These are phyloP conservation scores for Solanum bulbocastanum DNA, from an alignment of 257 asterid species.

Conservation along the genomic window DNA sequence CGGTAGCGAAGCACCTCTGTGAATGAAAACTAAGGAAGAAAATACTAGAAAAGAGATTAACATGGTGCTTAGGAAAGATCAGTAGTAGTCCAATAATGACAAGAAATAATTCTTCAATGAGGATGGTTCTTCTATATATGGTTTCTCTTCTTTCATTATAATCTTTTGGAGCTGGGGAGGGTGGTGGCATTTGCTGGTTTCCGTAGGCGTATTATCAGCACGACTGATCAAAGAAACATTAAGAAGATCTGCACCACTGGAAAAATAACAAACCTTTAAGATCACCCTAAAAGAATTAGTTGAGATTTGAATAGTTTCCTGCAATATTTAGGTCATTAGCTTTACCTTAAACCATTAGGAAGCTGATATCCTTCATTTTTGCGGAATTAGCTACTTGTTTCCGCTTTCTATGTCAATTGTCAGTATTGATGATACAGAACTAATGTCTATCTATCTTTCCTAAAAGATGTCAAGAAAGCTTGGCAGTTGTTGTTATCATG, in stretches of 20 bases:
- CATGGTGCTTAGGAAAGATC: not conserved
- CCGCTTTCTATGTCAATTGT: not conserved
- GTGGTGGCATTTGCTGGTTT: not conserved
- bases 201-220: too few relatives aligned
- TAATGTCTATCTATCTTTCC: not conserved
- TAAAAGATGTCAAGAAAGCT: not conserved
- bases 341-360: not conserved
- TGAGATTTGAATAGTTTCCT: not conserved
- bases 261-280: not conserved
- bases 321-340: not conserved
- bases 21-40: not conserved
- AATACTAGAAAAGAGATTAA: not conserved
- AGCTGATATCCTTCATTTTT: not conserved
- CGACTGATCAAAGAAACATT: not conserved
- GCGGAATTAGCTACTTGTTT: not conserved
- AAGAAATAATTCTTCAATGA: not conserved
- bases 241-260: not conserved
- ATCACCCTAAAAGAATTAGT: not conserved
- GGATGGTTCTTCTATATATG: not conserved
- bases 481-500: not conserved
- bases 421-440: not conserved
- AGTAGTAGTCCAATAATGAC: not conserved
- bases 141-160: not conserved
- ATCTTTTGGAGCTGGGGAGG: not conserved
- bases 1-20: not conserved